These are phyloP conservation scores for Elymus sibiricus DNA, from an alignment of 176 grass and related monocot species.

Conservation along the genomic window DNA sequence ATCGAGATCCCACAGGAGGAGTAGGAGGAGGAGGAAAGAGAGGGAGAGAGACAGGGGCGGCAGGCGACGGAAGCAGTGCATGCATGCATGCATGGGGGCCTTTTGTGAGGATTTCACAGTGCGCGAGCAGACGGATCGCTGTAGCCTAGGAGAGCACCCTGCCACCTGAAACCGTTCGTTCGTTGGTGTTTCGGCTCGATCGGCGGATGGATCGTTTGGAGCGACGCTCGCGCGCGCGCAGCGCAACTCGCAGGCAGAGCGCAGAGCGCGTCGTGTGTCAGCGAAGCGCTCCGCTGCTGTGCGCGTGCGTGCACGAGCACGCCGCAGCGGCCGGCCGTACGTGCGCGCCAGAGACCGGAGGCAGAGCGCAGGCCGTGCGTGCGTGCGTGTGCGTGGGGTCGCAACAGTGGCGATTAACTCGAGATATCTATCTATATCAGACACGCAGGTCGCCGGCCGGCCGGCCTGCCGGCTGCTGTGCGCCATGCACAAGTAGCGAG, in stretches of 20 bases:
- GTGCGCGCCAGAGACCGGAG: background rate
- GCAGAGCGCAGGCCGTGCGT: background rate
- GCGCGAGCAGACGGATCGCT: slow-evolving; percentile 29
- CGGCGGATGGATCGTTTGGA: background rate
- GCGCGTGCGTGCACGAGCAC: slow-evolving; percentile 11
- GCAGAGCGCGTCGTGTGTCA: background rate
- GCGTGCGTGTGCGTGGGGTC: background rate
- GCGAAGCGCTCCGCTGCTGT: background rate
- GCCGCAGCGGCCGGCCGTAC: background rate
- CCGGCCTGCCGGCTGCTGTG: background rate
- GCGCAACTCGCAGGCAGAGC: background rate
- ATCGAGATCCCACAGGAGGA: background rate
- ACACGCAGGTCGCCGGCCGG: slow-evolving; percentile 13
- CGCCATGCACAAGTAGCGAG: background rate
- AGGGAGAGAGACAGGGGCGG: background rate
- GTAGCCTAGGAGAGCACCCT: slow-evolving; percentile 49
- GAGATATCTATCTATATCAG: background rate
- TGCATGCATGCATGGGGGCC: background rate
- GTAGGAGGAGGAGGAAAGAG: background rate
- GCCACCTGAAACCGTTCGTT: slow-evolving; percentile 47
- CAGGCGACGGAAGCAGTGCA: background rate
- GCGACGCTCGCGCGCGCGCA: background rate
- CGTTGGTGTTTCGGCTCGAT: slow-evolving; percentile 23
- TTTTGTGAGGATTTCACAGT: slow-evolving; percentile 13
- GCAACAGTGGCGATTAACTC: slow-evolving; percentile 14